Evolutionary conservation across 345 rosid genomes (phyloP).

Genomic region (Leavenworthia alabamica): DNA sequence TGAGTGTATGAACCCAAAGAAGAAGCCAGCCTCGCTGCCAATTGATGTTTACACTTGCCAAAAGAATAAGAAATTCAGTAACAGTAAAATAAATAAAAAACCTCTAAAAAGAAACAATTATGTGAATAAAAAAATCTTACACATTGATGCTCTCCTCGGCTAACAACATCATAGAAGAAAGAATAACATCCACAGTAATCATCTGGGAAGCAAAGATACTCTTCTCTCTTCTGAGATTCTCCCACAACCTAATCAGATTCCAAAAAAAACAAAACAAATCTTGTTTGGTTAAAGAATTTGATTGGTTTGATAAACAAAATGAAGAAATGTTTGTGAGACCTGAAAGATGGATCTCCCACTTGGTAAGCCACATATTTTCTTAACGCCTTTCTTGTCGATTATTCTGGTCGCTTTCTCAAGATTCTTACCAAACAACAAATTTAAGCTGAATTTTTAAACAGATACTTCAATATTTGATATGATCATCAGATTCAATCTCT

Average conservation of each 20-base stretch:
- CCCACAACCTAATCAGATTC: constrained; percentile 69
- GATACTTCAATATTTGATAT: not conserved
- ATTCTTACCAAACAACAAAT: constrained; percentile 86
- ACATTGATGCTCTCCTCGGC: constrained; percentile 79
- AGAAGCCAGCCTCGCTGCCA: constrained; percentile 75
- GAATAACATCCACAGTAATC: constrained; percentile 82
- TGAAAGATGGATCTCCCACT: constrained; percentile 75
- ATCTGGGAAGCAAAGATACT: constrained; percentile 71
- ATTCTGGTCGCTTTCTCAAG: constrained; percentile 74
- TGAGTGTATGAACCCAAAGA: constrained; percentile 51
- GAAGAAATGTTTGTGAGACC: constrained; percentile 35
- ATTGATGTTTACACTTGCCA: constrained; percentile 76
- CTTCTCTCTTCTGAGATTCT: constrained; percentile 81
- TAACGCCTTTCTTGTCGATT: constrained; percentile 70
- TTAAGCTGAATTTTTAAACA: constrained; percentile 42
- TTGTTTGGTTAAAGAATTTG: not conserved
- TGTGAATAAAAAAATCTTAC: constrained; percentile 34
- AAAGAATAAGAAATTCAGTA: not conserved
- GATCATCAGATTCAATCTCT: not conserved
- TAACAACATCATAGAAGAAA: constrained; percentile 79
- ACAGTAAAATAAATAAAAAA: not conserved
- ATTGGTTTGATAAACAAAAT: not conserved
- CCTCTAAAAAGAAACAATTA: not conserved
- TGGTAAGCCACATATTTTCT: constrained; percentile 63
- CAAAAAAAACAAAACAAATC: not conserved